Evolutionary conservation across 2,329 filamentous ascomycete species (phyloP), one percentile per base, ranked within the genome.

Genomic region (Neofusicoccum parvum): DNA sequence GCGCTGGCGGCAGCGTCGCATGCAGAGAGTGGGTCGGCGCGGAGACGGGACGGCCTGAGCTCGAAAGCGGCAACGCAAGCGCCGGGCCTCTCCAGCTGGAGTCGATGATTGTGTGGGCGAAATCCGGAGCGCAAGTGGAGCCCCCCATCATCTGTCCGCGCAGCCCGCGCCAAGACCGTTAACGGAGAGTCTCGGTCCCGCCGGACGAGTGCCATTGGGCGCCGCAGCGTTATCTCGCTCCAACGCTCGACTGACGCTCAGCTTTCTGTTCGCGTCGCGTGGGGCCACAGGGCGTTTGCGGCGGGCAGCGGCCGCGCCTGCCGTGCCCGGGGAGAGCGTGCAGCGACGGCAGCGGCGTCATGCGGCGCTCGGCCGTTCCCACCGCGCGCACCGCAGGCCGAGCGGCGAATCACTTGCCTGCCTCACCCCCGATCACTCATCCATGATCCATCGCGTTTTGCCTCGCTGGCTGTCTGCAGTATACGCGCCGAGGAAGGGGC

Each of bases 111-210:
- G 39, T 59, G 54, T 36, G 54, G 54, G 54, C 39, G 15, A 17
- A 60, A 60, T 48, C 56, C 56, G 56, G 56, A 60, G 56, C 56
- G 10, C 41, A 15, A 5, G 56, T 60, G 56, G 56, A 48, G 41
- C 56, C 32, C 50, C 36, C 56, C 54, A 59, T 41, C 51, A 46
- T 59, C 23, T 41, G 27, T 41, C 56, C 41, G 15, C 34, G 43
- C 17, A 34, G 32, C 39, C 50, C 36, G 51, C 23, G 56, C 56
- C 27, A 48, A 59, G 56, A 12, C 37, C 56, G 56, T 36, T n/a
- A 46, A 37, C 56, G 56, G 56, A 34, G 39, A 11, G 20, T 5
- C 10, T 46, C 43, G 56, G 56, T 15, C 20, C 51, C 20, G 51
- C 51, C 10, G 12, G 14, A 5, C 27, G 5, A 39, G 3, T 37